Evolutionary conservation across 2,329 filamentous ascomycete genomes (phyloP), one percentile per base, ranked within the genome.

Genomic region (Penicillium sp.): DNA sequence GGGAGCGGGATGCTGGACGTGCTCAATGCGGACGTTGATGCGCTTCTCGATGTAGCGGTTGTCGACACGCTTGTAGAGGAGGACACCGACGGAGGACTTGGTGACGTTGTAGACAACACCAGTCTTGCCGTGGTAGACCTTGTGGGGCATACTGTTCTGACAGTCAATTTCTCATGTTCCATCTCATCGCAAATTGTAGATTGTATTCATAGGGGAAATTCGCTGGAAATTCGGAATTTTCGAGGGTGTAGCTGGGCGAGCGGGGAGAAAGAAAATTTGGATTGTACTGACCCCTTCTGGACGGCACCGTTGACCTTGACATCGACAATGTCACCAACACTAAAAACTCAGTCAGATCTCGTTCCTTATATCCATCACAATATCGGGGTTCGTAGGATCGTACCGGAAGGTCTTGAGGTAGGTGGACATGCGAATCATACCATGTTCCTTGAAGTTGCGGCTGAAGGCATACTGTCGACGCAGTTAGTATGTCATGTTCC

Each of bases 41-140:
- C 93, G 91, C 89, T 98, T 98, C 87, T 98, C 93, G 74, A 98
- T 82, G 85, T 96, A 98, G 71, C 91, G 87, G 86, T 97, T 93
- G 79, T 90, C 89, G 74, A 98, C 93, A 77, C 94, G 89, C 85
- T 95, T 96, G 87, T 95, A 91, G 78, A 98, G 87, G 79, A 98
- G 96, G 76, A 98, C 87, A 69, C 93, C 93, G 73, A 98, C 89
- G 61, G 93, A 87, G 67, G 83, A 87, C 85, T 96, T 95, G 78
- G 91, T 93, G 69, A 98, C 93, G 82, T 98, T 98, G 87, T 95
- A 95, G 77, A 95, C 79, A 68, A 95, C 87, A 72, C 89, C 89
- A 58, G 90, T 95, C 87, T 97, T 97, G 71, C 91, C 93, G 83
- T 97, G 90, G 86, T 95, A 96, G 78, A 95, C 87, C 84, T 96